These are phyloP conservation scores for Aspergillus bridgeri DNA, from an alignment of 495 filamentous ascomycete species.

Conservation along the genomic window DNA sequence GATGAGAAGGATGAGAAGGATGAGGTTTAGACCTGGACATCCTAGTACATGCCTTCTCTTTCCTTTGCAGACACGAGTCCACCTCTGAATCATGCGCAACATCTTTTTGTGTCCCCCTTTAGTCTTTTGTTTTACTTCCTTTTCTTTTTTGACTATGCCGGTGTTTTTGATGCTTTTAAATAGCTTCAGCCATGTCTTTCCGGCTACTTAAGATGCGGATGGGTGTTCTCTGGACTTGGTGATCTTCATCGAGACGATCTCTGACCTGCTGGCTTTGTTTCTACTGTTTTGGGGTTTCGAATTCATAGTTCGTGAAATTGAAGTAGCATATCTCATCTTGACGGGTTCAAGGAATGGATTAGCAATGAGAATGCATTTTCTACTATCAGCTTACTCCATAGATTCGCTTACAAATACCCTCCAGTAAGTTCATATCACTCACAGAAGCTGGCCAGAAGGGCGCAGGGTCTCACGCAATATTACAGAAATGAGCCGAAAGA, in stretches of 20 bases:
- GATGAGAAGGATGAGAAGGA: not conserved
- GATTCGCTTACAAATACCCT: not conserved
- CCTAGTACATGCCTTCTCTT: not conserved
- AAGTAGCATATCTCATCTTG: not conserved
- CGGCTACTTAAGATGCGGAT: not conserved
- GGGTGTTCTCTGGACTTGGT: not conserved
- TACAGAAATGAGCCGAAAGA: not conserved
- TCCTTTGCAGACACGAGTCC: not conserved
- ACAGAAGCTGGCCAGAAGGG: not conserved
- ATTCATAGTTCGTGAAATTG: not conserved
- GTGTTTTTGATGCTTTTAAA: not conserved
- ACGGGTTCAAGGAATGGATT: not conserved
- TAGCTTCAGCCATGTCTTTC: not conserved
- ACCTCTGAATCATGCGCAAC: too few species aligned
- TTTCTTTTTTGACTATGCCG: not conserved
- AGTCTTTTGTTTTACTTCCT: not conserved
- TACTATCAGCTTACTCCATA: not conserved
- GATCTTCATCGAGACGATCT: not conserved
- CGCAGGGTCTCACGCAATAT: not conserved
- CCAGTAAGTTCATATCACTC: not conserved
- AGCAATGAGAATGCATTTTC: not conserved
- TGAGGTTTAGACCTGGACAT: not conserved
- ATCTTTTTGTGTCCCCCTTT: too few species aligned
- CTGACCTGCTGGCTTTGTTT: not conserved
- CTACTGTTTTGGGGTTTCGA: not conserved